Conservation (phyloP, 2,329 filamentous ascomycete genomes). For the Xylariaceae sp. region DNA sequence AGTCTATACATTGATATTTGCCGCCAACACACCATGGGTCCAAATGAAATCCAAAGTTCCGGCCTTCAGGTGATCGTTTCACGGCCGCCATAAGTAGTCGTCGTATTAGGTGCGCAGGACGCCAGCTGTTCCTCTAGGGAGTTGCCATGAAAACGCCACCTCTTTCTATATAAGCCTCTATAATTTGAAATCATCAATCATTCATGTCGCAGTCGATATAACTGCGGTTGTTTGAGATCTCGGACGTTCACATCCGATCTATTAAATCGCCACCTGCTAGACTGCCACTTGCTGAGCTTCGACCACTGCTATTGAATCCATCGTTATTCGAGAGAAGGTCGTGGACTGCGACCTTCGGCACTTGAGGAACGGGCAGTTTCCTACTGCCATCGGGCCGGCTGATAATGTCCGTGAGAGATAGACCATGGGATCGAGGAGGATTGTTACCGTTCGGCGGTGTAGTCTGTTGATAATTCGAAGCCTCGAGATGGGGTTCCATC, state of each 20-base stretch:
- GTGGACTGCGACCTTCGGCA: conserved; percentile 86
- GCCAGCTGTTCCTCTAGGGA: conserved; percentile 18
- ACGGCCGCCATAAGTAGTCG: conserved; percentile 23
- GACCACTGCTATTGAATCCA: conserved; percentile 71
- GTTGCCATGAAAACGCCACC: conserved; percentile 30
- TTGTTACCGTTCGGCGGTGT: conserved; percentile 59
- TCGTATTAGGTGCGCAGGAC: conserved; percentile 29
- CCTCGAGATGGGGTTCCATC: conserved; percentile 59
- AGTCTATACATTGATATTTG: conserved; percentile 34
- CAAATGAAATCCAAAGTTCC: conserved; percentile 10
- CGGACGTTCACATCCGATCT: conserved; percentile 50
- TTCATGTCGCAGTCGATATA: conserved; percentile 29
- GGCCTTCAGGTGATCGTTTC: conserved; percentile 12
- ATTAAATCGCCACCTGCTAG: conserved; percentile 72
- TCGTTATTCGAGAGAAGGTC: conserved; percentile 69
- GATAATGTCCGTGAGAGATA: conserved; percentile 91
- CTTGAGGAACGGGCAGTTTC: conserved; percentile 87
- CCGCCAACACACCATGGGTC: conserved; percentile 20
- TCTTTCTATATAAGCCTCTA: conserved; percentile 38
- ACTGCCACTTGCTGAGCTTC: conserved; percentile 77
- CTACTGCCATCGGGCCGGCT: conserved; percentile 82
- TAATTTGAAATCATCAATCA: conserved; percentile 33
- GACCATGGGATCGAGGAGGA: conserved; percentile 59
- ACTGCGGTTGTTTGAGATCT: conserved; percentile 10
- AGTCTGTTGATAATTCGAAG: conserved; percentile 42